These are phyloP conservation scores for Spathaspora girioi DNA, from an alignment of 805 yeast genomes.

Conservation along the genomic window DNA sequence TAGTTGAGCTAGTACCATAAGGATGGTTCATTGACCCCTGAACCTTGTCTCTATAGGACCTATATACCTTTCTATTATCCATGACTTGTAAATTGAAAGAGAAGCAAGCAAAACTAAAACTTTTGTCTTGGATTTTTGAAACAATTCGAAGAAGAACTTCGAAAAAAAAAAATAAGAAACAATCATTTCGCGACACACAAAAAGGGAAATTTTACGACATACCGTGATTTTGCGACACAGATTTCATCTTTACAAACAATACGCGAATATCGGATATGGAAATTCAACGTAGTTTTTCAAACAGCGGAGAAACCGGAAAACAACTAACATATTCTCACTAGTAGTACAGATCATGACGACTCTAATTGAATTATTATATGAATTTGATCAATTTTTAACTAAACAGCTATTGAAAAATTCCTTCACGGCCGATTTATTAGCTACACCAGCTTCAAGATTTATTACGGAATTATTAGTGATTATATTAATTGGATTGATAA, in stretches of 20 bases:
- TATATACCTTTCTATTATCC: slow-evolving; percentile 35
- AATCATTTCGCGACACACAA: too few species aligned
- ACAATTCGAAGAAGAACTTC: too few species aligned
- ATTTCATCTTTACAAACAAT: background rate
- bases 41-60: slow-evolving; percentile 22
- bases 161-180: too few species aligned
- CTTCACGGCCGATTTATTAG: slow-evolving; percentile 22
- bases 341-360: slow-evolving; percentile 3
- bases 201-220: background rate
- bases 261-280: background rate
- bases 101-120: background rate
- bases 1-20: background rate
- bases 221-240: background rate
- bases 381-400: slow-evolving; percentile 9
- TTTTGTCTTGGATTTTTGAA: background rate
- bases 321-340: background rate
- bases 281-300: background rate
- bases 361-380: slow-evolving; percentile 5
- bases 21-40: slow-evolving; percentile 11
- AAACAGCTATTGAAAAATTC: slow-evolving; percentile 8
- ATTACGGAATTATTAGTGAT: slow-evolving; percentile 27
- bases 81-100: slow-evolving; percentile 10
- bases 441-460: slow-evolving; percentile 21
- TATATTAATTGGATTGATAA: slow-evolving; percentile 19
- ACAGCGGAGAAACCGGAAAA: background rate